Evolutionary conservation across 768 basidiomycete genomes (phyloP).

Genomic region (Pleurotus tuber-regium): DNA sequence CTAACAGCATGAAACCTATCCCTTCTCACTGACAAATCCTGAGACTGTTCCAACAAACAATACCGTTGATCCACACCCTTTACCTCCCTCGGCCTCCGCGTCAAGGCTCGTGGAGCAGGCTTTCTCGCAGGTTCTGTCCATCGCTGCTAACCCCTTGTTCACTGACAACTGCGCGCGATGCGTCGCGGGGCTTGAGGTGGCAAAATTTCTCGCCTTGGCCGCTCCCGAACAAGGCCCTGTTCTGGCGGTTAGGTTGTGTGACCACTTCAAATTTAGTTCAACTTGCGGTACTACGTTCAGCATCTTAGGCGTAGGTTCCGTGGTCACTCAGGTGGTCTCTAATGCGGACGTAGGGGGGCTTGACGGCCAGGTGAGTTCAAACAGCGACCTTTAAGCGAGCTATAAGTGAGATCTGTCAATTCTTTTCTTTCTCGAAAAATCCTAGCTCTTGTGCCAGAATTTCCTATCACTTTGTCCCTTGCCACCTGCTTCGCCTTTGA

Average conservation of each 20-base stretch:
- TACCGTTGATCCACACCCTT: slow-evolving; percentile 59
- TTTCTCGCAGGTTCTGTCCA: slow-evolving; percentile 53
- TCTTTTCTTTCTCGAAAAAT: background rate
- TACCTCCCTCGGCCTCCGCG: slow-evolving; percentile 55
- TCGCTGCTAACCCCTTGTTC: slow-evolving; percentile 52
- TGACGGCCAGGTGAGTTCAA: slow-evolving; percentile 60
- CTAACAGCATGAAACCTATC: slow-evolving; percentile 54
- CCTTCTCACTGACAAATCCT: slow-evolving; percentile 62
- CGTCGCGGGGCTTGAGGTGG: slow-evolving; percentile 56
- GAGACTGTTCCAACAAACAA: slow-evolving; percentile 56
- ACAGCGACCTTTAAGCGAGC: background rate
- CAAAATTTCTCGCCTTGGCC: slow-evolving; percentile 64
- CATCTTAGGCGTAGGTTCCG: slow-evolving; percentile 46
- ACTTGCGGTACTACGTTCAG: slow-evolving; percentile 51
- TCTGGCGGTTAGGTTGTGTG: slow-evolving; percentile 59
- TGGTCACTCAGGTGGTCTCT: slow-evolving; percentile 69
- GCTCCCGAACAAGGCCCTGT: slow-evolving; percentile 59
- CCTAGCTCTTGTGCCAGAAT: slow-evolving; percentile 56
- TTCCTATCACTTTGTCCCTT: slow-evolving; percentile 55
- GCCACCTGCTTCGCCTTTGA: slow-evolving; percentile 56
- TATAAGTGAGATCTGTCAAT: background rate
- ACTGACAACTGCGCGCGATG: slow-evolving; percentile 58
- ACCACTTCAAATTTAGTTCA: slow-evolving; percentile 50
- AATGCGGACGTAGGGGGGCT: slow-evolving; percentile 70
- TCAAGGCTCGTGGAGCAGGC: slow-evolving; percentile 49